phyloP scores from a whole-genome alignment of 2,329 filamentous ascomycete genomes.

The Drechslerella coelobrocha region DNA sequence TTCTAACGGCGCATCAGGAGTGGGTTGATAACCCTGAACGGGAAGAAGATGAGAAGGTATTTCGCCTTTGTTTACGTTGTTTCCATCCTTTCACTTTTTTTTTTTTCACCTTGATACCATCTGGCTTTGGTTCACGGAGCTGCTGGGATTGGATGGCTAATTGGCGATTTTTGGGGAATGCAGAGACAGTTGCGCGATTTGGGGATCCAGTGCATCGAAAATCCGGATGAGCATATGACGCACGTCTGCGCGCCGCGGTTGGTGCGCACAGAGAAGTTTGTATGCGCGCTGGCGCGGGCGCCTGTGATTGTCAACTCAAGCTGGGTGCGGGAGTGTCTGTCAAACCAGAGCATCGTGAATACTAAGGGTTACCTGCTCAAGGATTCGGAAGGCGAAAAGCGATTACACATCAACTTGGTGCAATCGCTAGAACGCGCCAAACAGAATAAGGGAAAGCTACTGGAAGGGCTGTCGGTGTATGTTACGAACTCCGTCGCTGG shows the following conservation, averaged over 20 bases:
- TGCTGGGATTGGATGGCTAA: slow-evolving; percentile 11
- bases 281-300: slow-evolving; percentile 81
- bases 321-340: slow-evolving; percentile 80
- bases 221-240: slow-evolving; percentile 73
- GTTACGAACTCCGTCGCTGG: slow-evolving; percentile 81
- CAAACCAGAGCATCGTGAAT: slow-evolving; percentile 70
- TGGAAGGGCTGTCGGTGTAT: slow-evolving; percentile 79
- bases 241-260: slow-evolving; percentile 87
- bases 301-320: slow-evolving; percentile 77
- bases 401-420: slow-evolving; percentile 72
- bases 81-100: not conserved
- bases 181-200: slow-evolving; percentile 81
- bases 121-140: not conserved
- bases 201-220: slow-evolving; percentile 79
- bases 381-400: slow-evolving; percentile 76
- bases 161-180: slow-evolving; percentile 40
- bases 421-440: slow-evolving; percentile 74
- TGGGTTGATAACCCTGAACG: slow-evolving; percentile 77
- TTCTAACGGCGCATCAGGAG: slow-evolving; percentile 81
- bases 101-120: not conserved
- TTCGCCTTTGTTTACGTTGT: slow-evolving; percentile 56
- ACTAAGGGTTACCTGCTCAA: slow-evolving; percentile 71
- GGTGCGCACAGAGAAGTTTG: slow-evolving; percentile 90
- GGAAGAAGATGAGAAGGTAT: slow-evolving; percentile 81
- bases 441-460: slow-evolving; percentile 75